Evolutionary conservation across 2,329 filamentous ascomycete genomes (phyloP), one percentile per base, ranked within the genome.

Genomic region (Cladophialophora bantiana): DNA sequence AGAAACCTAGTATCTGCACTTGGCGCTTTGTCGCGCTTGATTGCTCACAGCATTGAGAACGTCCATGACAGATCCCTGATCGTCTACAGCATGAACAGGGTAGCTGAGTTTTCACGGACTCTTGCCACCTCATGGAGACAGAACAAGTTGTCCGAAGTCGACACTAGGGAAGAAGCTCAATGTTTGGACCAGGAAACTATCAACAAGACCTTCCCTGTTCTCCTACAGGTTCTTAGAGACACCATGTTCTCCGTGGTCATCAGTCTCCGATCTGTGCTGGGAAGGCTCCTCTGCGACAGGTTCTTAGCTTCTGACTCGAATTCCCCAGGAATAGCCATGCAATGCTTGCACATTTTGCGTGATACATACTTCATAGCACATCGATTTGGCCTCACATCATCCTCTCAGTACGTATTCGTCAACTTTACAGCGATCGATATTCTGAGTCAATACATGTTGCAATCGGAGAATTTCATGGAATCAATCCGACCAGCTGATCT

Each of bases 351-450:
- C 68, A 88, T 87, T 12, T 85, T 97, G 10, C 88, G 92, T 34
- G 90, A 92, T 73, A 80, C 96, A 20, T 92, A 89, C 78, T 97
- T 97, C 76, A 88, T 97, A 68, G 92, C 92, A 0, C 89, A 88
- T 13, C 86, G 91, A 45, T 85, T 91, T 63, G 89, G 90, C 20
- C 88, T 90, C 64, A 87, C 86, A 68, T 85, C 88, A 1, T 96
- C 96, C 73, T 92, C 94, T 62, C 90, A 92, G 65, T 94, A 96
- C 77, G 88, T 86, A 1, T 97, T 97, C 75, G 89, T 92, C 32
- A 93, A 93, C 73, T 84, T 96, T 26, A 88, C 91, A 0, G 89
- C 93, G 3, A 88, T 97, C 69, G 94, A 97, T 77, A 88, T 93
- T 45, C 84, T 97, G 4, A 84, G 90, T 7, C 86, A 88, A n/a